Evolutionary conservation across 2,329 filamentous ascomycete genomes (phyloP), one percentile per base, ranked within the genome.

Genomic region (Huntiella decipiens): DNA sequence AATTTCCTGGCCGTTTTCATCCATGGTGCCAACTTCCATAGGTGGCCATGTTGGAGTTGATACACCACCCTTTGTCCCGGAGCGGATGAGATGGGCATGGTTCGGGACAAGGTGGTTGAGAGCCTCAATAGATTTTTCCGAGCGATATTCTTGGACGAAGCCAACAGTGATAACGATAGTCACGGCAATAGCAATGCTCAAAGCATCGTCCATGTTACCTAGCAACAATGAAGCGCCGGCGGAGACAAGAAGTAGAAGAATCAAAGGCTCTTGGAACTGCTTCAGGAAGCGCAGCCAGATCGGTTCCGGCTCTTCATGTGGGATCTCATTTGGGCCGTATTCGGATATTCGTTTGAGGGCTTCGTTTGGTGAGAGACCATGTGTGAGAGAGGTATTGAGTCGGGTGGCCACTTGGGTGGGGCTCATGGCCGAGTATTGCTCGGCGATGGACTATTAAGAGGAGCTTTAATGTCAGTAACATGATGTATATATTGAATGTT

Each of bases 151-250:
- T 59, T 98, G 91, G 44, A 96, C 77, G 55, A 98, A 98, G 2
- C 88, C 91, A 37, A 98, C 91, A 0, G 81, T 82, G 17, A 98
- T 87, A 4, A 98, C 91, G 54, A 98, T 98, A 19, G 87, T 94
- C 16, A 98, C 91, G 2, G 91, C 91, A 31, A 94, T 78, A 0
- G 88, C 82, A 57, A 98, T 98, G 61, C 88, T 96, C 55, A 98
- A 66, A 4, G 88, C 88, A 64, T 98, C 92, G 55, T 96, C 88
- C 57, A 79, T 77, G 57, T 98, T 98, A 44, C 87, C 86, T 61
- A 98, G 80, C 38, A 96, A 62, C 42, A 96, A 74, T 0, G 88
- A 96, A 35, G 93, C 80, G 13, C 73, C 79, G 0, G 91, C 88
- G 3, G 91, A 96, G 5, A 77, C 82, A 16, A 98, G 73, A 12